Evolutionary conservation across 768 basidiomycete species (phyloP).

Genomic region (Tylopilus vinaceipallidus): DNA sequence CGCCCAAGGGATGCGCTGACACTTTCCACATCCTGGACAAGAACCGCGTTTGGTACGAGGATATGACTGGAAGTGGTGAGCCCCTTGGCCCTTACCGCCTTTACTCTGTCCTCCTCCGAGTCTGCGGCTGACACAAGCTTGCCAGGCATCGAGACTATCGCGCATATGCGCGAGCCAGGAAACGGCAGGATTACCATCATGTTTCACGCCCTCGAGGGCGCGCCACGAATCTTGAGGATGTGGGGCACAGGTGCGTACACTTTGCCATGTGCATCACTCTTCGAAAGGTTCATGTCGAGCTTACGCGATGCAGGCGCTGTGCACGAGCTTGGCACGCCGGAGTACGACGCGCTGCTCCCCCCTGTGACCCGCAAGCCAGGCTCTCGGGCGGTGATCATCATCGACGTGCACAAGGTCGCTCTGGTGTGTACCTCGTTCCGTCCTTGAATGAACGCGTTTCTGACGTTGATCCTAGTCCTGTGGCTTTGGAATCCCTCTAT

Average conservation of each 20-base stretch:
- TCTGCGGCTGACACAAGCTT: not conserved
- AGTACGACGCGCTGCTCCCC: slow-evolving; percentile 54
- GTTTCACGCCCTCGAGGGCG: slow-evolving; percentile 61
- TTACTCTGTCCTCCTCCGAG: not conserved
- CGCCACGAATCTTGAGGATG: slow-evolving; percentile 55
- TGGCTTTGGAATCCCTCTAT: slow-evolving; percentile 63
- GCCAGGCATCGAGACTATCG: slow-evolving; percentile 54
- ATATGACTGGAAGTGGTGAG: slow-evolving; percentile 66
- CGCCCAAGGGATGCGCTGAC: slow-evolving; percentile 60
- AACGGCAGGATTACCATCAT: slow-evolving; percentile 61
- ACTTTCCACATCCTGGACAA: slow-evolving; percentile 58
- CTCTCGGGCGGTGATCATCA: slow-evolving; percentile 57
- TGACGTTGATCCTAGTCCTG: slow-evolving; percentile 48
- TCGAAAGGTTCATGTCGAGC: not conserved
- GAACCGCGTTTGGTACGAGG: slow-evolving; percentile 69
- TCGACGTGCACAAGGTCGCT: slow-evolving; percentile 61
- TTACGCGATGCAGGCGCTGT: slow-evolving; percentile 43
- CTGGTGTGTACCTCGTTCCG: slow-evolving; percentile 31
- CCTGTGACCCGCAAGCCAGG: slow-evolving; percentile 47
- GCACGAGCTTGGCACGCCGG: slow-evolving; percentile 61
- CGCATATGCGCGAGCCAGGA: slow-evolving; percentile 53
- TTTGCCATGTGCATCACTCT: not conserved
- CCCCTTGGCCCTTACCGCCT: not conserved
- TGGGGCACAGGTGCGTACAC: slow-evolving; percentile 51
- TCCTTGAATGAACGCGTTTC: not conserved